Conservation (phyloP, 345 rosid species). For the Bretschneidera sinensis region DNA sequence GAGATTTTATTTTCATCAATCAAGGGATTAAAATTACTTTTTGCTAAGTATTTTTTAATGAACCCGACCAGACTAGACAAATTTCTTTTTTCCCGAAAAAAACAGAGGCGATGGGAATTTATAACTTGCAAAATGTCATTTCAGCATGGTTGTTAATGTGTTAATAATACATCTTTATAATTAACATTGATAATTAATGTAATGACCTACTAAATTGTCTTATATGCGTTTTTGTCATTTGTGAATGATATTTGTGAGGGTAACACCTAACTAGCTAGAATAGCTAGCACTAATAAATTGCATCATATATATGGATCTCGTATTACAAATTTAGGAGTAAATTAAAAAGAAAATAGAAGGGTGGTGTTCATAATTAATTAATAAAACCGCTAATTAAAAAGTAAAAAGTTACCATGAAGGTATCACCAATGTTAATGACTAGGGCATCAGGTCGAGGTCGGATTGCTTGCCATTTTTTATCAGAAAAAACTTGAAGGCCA, state of each 20-base stretch:
- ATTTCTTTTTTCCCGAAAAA: too few relatives aligned
- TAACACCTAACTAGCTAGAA: too few relatives aligned
- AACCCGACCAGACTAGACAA: too few relatives aligned
- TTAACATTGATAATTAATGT: neutral
- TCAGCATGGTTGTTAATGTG: too few relatives aligned
- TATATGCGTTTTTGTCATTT: neutral
- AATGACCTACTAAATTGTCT: neutral
- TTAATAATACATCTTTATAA: too few relatives aligned
- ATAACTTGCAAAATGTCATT: too few relatives aligned
- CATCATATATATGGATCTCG: neutral
- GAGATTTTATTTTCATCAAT: too few relatives aligned
- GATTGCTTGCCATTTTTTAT: slow-evolving; percentile 56
- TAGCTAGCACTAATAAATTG: too few relatives aligned
- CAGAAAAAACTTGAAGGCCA: slow-evolving; percentile 65
- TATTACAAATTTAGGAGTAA: neutral
- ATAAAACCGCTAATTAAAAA: neutral
- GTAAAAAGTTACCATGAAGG: slow-evolving; percentile 48
- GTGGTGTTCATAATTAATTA: too few relatives aligned
- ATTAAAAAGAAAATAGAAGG: neutral
- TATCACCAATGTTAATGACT: slow-evolving; percentile 76
- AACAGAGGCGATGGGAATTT: too few relatives aligned
- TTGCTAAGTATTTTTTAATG: too few relatives aligned
- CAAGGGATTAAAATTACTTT: too few relatives aligned
- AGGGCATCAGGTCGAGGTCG: slow-evolving; percentile 55
- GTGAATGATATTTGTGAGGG: neutral